A percentile compares a stretch with the other conserved stretches of the same genome.
phyloP scores from a whole-genome alignment of 768 basidiomycete species.

The Leccinum subtestaceum region DNA sequence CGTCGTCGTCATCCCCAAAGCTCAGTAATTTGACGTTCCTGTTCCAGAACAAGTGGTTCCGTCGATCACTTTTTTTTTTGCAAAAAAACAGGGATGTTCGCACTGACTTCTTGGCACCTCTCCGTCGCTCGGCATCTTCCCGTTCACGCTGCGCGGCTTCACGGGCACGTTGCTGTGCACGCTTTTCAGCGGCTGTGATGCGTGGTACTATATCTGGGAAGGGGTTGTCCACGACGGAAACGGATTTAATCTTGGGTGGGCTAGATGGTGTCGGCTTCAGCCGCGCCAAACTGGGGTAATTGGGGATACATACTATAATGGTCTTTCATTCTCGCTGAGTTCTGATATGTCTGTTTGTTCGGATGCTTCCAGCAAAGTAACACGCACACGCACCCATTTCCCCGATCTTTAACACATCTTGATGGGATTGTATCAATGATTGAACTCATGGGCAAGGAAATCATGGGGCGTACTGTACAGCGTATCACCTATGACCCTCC shows the following conservation, averaged over 20 bases:
- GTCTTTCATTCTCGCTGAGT: conserved; percentile 68
- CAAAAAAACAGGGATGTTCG: neutral
- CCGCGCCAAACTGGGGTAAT: neutral
- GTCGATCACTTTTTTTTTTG: neutral
- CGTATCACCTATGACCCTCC: conserved; percentile 84
- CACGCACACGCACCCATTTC: conserved; percentile 63
- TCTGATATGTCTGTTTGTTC: conserved; percentile 40
- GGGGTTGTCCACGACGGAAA: conserved; percentile 88
- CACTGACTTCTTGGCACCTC: conserved; percentile 84
- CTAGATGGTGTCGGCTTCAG: conserved; percentile 37
- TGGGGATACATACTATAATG: conserved; percentile 63
- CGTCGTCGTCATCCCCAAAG: conserved; percentile 77
- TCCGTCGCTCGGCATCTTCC: conserved; percentile 69
- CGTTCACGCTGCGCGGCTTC: conserved; percentile 73
- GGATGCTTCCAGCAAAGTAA: neutral
- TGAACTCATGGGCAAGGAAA: neutral
- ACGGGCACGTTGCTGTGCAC: conserved; percentile 77
- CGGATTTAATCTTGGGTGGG: conserved; percentile 85
- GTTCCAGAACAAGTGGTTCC: neutral
- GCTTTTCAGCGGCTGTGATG: conserved; percentile 91
- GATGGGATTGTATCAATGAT: neutral
- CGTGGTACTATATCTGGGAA: conserved; percentile 94
- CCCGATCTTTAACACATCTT: conserved; percentile 91
- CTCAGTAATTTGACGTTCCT: conserved; percentile 90
- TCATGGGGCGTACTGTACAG: conserved; percentile 66